Conservation (phyloP, 2,329 filamentous ascomycete genomes). For the Colletotrichum gloeosporioides region DNA sequence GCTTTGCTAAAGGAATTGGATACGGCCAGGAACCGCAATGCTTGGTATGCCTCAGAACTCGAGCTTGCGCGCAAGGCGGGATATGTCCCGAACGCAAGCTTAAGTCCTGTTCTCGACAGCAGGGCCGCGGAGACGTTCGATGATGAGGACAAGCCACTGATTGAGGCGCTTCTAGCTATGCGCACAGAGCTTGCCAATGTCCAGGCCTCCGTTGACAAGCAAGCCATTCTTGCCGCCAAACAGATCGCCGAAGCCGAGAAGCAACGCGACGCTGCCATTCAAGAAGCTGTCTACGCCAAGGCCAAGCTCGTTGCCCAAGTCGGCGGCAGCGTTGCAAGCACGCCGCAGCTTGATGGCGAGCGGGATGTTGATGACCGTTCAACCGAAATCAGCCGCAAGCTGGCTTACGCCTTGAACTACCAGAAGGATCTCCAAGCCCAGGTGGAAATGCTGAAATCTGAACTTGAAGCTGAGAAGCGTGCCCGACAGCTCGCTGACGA, state of each 20-base stretch:
- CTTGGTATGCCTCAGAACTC: slow-evolving; percentile 96
- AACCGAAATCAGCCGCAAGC: slow-evolving; percentile 78
- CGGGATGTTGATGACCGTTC: slow-evolving; percentile 70
- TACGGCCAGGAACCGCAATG: slow-evolving; percentile 81
- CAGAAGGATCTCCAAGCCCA: slow-evolving; percentile 84
- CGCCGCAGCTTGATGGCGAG: slow-evolving; percentile 64
- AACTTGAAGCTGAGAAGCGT: slow-evolving; percentile 81
- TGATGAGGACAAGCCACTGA: slow-evolving; percentile 89
- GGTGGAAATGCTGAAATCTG: slow-evolving; percentile 70
- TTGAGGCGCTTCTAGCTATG: slow-evolving; percentile 94
- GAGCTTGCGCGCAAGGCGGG: slow-evolving; percentile 90
- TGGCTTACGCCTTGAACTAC: slow-evolving; percentile 79
- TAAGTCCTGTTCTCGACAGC: slow-evolving; percentile 77
- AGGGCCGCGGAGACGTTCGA: slow-evolving; percentile 80
- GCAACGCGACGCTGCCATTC: slow-evolving; percentile 92
- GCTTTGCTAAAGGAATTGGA: slow-evolving; percentile 88
- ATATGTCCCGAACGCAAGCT: slow-evolving; percentile 75
- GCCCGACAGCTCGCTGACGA: slow-evolving; percentile 88
- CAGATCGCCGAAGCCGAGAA: slow-evolving; percentile 93
- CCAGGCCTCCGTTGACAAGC: slow-evolving; percentile 86
- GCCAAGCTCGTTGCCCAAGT: slow-evolving; percentile 84
- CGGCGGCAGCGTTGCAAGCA: slow-evolving; percentile 67
- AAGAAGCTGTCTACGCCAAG: slow-evolving; percentile 93
- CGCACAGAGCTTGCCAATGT: slow-evolving; percentile 87
- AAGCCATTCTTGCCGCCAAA: slow-evolving; percentile 83